Base-by-base conservation (phyloP, 805 yeast genomes). In the Tetrapisispora nanseiensis region DNA sequence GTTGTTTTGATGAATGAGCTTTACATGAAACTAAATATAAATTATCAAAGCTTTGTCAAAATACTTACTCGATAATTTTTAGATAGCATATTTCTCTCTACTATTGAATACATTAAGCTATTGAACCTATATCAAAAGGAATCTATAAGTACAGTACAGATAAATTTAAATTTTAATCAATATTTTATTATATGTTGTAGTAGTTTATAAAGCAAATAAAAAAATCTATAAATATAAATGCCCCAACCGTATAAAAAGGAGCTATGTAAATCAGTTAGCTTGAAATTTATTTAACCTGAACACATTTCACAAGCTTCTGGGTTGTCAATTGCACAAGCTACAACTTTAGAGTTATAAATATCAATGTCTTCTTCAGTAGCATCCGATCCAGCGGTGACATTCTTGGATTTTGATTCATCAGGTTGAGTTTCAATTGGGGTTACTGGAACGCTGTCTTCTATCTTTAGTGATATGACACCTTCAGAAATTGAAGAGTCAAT, bases 241-340 rank as follows among this genome's bases (percentile, higher is more conserved):
- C 5, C 32, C 15, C 32, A n/a, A n/a, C n/a, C n/a, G n/a, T n/a
- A n/a, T n/a, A n/a, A n/a, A n/a, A n/a, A n/a, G n/a, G n/a, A n/a
- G n/a, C n/a, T n/a, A n/a, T n/a, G n/a, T n/a, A n/a, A n/a, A n/a
- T n/a, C n/a, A n/a, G n/a, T n/a, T n/a, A n/a, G n/a, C n/a, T n/a
- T n/a, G n/a, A n/a, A 33, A n/a, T 21, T 20, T 11, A 2, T 21
- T 63, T 68, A 89, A 68, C 97, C 97, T 38, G 97, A 89, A 71
- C 97, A 89, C 95, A 90, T 89, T 58, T 89, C 89, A 67, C 97
- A 89, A 33, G 95, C 75, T 66, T 83, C 96, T 42, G 95, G 95
- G 70, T 87, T 87, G 62, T 82, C 78, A 63, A 87, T 86, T 42
- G 96, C 94, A 71, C 97, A 87, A 22, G 95, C 95, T 65, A 87